Evolutionary conservation across 352 stramenopile species (phyloP).

Genomic region (Globisporangium emineosum): DNA sequence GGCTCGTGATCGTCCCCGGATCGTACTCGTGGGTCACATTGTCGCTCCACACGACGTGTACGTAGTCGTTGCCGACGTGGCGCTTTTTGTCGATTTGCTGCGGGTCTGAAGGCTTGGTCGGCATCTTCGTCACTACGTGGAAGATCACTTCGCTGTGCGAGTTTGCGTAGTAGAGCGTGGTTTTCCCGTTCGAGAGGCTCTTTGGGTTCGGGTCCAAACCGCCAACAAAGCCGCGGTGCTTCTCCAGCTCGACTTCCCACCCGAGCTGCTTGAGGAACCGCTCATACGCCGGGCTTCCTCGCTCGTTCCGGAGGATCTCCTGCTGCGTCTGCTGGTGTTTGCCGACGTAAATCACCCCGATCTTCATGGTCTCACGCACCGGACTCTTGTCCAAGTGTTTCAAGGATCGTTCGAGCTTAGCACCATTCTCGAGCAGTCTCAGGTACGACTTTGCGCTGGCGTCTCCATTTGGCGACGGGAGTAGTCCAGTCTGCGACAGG

Average conservation of each 20-base stretch:
- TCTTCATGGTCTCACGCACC: constrained; percentile 88
- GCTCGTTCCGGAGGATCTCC: constrained; percentile 78
- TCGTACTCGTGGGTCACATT: constrained; percentile 76
- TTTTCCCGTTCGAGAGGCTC: constrained; percentile 71
- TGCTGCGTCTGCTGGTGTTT: constrained; percentile 71
- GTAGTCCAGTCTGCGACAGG: constrained; percentile 65
- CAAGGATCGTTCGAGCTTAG: constrained; percentile 76
- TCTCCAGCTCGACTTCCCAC: constrained; percentile 70
- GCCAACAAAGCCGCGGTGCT: constrained; percentile 70
- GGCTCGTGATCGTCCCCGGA: constrained; percentile 83
- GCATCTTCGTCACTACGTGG: constrained; percentile 88
- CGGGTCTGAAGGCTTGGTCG: constrained; percentile 66
- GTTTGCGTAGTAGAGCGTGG: constrained; percentile 78
- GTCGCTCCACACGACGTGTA: constrained; percentile 87
- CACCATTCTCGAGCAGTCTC: constrained; percentile 66
- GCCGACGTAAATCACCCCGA: constrained; percentile 85
- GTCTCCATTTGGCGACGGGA: constrained; percentile 63
- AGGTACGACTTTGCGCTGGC: constrained; percentile 49
- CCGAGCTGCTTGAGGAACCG: constrained; percentile 71
- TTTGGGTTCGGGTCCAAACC: constrained; percentile 79
- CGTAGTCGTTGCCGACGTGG: constrained; percentile 86
- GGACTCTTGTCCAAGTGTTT: constrained; percentile 84
- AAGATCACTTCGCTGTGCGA: constrained; percentile 86
- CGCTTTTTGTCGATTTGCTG: constrained; percentile 90
- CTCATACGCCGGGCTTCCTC: constrained; percentile 61